These are phyloP conservation scores for Termitomyces sp. DNA, from an alignment of 768 basidiomycete species.

Conservation along the genomic window DNA sequence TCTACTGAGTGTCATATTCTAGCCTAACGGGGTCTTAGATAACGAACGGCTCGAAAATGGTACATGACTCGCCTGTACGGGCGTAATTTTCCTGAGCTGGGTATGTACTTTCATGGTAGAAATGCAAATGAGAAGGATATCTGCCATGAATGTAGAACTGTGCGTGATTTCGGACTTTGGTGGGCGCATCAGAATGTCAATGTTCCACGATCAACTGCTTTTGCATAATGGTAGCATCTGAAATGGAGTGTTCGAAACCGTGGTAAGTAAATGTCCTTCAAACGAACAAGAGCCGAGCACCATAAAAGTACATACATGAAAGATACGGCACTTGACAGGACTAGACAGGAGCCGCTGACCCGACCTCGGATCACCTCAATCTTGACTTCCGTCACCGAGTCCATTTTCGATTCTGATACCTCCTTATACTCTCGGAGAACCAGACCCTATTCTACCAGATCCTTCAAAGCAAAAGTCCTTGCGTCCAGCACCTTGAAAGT, in stretches of 20 bases:
- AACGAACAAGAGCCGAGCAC: no score
- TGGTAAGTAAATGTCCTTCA: no score
- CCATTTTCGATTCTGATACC: conserved; percentile 13
- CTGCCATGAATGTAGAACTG: background rate
- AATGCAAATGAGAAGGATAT: background rate
- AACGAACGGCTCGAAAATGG: background rate
- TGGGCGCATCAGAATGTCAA: background rate
- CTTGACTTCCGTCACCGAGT: background rate
- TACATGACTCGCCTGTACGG: background rate
- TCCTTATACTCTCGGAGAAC: conserved; percentile 5
- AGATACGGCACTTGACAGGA: background rate
- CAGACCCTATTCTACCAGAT: conserved; percentile 6
- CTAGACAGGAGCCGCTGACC: background rate
- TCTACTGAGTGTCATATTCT: background rate
- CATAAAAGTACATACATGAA: no score
- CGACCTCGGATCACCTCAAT: background rate
- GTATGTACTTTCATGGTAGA: background rate
- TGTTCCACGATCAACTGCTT: background rate
- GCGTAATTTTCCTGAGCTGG: background rate
- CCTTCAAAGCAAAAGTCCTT: conserved; percentile 1
- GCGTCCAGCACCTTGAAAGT: conserved; percentile 7
- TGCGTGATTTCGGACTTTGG: no score
- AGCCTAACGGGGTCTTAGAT: background rate
- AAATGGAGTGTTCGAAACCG: no score
- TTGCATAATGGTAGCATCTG: no score